These are phyloP conservation scores for Colletotrichum tamarilloi DNA, from an alignment of 2,329 filamentous ascomycete genomes.

Conservation along the genomic window DNA sequence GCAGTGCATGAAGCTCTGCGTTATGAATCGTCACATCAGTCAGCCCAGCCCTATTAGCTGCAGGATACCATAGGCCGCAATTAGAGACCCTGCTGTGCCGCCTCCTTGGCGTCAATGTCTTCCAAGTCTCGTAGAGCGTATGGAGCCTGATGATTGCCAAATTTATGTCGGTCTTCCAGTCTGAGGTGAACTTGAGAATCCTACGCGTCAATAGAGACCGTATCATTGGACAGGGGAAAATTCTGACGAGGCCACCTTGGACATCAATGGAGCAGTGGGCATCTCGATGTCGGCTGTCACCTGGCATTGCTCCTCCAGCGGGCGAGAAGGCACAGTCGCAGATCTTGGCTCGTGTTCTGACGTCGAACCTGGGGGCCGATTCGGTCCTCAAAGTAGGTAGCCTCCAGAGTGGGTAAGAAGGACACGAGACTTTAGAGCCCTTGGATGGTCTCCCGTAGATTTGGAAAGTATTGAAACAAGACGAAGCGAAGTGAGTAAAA, in stretches of 20 bases:
- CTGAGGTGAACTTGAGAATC: not conserved
- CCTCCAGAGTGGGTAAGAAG: not conserved
- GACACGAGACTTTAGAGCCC: not conserved
- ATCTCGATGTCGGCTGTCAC: not conserved
- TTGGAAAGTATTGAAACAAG: not conserved
- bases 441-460: not conserved
- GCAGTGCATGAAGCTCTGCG: not conserved
- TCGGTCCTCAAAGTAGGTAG: not conserved
- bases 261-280: not conserved
- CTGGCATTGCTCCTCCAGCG: not conserved
- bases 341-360: not conserved
- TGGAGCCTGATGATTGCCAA: not conserved
- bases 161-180: not conserved
- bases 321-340: not conserved
- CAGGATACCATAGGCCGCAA: not conserved
- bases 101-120: not conserved
- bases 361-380: not conserved
- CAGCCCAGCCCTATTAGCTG: not conserved
- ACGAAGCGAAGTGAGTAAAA: not conserved
- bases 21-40: not conserved
- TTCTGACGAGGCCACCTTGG: not conserved
- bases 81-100: not conserved
- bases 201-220: not conserved
- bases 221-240: not conserved
- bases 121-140: not conserved